Base-by-base conservation (phyloP, 2,329 filamentous ascomycete species). In the Neofusicoccum laricinum region DNA sequence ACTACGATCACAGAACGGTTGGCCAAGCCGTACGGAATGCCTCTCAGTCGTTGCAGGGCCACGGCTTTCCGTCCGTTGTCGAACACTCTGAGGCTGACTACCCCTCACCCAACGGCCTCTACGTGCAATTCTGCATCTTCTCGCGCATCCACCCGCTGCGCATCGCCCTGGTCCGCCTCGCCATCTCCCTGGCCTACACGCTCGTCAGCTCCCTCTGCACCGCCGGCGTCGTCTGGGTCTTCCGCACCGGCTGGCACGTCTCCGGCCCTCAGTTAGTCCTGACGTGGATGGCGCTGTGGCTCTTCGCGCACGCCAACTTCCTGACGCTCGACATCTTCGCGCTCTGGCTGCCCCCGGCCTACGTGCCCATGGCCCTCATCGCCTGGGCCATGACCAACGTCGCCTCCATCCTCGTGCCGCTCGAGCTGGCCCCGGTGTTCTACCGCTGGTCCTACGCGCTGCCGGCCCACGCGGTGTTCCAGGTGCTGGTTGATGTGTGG, bases 321-420 rank as follows among this genome's bases (percentile, higher is more conserved):
- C 71, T 79, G 15, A 72, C 76, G 14, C 71, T 83, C 2, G 81
- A 84, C 64, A 71, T 76, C n/a, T 75, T 80, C 49, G 78, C 79
- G 0, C 71, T 77, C 41, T 78, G 78, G 71, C 64, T 81, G 2
- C 75, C 79, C 0, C 67, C 74, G 10, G 71, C 73, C 0, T 78
- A 73, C 64, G 72, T 82, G 51, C 82, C 81, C 0, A 80, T 82
- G 72, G 75, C 76, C 7, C 68, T 82, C 4, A 71, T 83, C 4
- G 68, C 75, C 0, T 84, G 81, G 81, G 67, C 82, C 5, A 71
- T 82, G 14, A 15, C 76, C 32, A 83, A 83, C 64, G 70, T 82
- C 6, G 71, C 78, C 0, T 78, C 75, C 2, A 76, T 79, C 11
- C 68, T 83, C 17, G 70, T 78, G 6, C 81, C 81, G 0, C 77